phyloP scores from a whole-genome alignment of 2,329 filamentous ascomycete genomes.

The Diatrype stigma region DNA sequence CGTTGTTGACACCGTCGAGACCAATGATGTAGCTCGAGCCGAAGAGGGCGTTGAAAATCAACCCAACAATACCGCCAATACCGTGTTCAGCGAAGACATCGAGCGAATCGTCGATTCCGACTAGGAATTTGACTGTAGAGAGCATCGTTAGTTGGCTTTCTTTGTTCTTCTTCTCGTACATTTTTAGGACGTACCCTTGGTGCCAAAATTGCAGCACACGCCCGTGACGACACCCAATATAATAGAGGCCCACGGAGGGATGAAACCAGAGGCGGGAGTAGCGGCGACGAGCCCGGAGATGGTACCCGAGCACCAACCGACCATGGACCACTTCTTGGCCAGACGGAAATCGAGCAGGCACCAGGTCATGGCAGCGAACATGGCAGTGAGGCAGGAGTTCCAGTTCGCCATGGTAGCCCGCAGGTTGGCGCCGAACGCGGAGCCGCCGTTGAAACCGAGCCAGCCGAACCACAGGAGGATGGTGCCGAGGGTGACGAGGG shows the following conservation, averaged over 20 bases:
- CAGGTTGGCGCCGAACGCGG: constrained; percentile 87
- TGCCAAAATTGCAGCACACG: constrained; percentile 63
- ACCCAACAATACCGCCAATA: constrained; percentile 64
- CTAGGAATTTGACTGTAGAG: constrained; percentile 50
- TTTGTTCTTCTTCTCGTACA: background rate
- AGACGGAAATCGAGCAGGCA: constrained; percentile 93
- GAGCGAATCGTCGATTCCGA: constrained; percentile 66
- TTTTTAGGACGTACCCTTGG: constrained; percentile 43
- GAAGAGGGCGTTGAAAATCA: constrained; percentile 71
- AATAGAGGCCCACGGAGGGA: constrained; percentile 64
- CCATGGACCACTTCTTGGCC: constrained; percentile 86
- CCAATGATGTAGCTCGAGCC: constrained; percentile 67
- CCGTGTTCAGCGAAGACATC: constrained; percentile 71
- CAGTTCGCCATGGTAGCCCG: constrained; percentile 95
- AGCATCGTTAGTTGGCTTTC: no score
- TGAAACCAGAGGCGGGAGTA: constrained; percentile 65
- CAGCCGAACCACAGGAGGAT: constrained; percentile 97
- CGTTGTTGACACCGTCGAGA: constrained; percentile 72
- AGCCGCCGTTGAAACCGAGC: constrained; percentile 98
- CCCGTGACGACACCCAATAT: constrained; percentile 64
- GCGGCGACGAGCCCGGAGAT: constrained; percentile 69
- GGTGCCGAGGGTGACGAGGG: constrained; percentile 91
- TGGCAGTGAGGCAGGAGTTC: constrained; percentile 93
- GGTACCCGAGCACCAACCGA: constrained; percentile 68
- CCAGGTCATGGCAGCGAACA: constrained; percentile 91